A percentile compares a stretch with the other conserved stretches of the same genome.
These are phyloP conservation scores for Calonectria ilicicola DNA, from an alignment of 2,329 filamentous ascomycete species.

Conservation along the genomic window DNA sequence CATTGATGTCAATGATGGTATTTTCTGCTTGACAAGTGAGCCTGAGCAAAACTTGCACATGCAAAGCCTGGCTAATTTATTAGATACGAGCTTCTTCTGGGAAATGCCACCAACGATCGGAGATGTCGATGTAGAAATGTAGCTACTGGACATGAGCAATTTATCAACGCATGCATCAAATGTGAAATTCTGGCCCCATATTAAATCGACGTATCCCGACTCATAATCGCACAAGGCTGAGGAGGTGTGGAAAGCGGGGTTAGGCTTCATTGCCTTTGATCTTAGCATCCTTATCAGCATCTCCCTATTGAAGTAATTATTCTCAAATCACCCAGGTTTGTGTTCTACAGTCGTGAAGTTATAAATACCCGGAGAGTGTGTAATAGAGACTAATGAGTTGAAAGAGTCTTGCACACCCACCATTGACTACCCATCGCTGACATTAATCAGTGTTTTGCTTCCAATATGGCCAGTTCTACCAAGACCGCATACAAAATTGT, in stretches of 20 bases:
- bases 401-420: too few relatives aligned
- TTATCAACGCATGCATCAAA: not conserved
- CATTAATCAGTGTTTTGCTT: too few relatives aligned
- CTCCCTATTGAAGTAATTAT: not conserved
- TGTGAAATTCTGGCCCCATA: not conserved
- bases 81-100: not conserved
- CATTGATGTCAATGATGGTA: not conserved
- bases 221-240: not conserved
- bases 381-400: too few relatives aligned
- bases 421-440: too few relatives aligned
- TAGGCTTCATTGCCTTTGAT: not conserved
- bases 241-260: not conserved
- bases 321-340: not conserved
- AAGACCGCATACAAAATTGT: constrained; percentile 52
- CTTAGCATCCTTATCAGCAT: not conserved
- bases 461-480: not conserved
- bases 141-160: not conserved
- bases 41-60: not conserved
- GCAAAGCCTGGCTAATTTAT: not conserved
- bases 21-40: not conserved
- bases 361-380: too few relatives aligned
- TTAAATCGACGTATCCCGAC: not conserved
- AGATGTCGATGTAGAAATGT: not conserved
- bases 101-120: not conserved
- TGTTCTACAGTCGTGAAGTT: too few relatives aligned